Evolutionary conservation across 345 rosid genomes (phyloP).

Genomic region (Corymbia maculata): DNA sequence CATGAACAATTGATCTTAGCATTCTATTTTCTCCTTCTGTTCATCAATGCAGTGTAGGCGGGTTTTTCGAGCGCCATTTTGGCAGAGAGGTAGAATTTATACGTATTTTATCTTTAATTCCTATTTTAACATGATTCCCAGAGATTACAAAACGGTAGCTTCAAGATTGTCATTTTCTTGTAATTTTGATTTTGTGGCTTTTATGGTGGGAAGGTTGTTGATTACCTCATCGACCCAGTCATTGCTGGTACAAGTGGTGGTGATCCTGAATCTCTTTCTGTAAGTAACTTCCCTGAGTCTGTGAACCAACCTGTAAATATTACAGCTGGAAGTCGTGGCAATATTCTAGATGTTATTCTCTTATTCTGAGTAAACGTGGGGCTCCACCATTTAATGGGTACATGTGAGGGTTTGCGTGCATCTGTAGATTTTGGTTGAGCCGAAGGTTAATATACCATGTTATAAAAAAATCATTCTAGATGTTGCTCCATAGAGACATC

Average conservation of each 20-base stretch:
- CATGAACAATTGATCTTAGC: neutral
- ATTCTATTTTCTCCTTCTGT: neutral
- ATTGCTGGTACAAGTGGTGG: conserved; percentile 89
- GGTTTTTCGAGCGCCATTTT: conserved; percentile 74
- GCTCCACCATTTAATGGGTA: neutral
- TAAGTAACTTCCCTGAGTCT: conserved; percentile 30
- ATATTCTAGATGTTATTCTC: neutral
- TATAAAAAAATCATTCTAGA: neutral
- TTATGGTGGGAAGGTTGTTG: conserved; percentile 61
- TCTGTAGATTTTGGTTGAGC: neutral
- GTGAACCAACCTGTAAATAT: neutral
- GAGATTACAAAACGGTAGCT: neutral
- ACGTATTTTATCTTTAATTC: neutral
- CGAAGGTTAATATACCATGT: neutral
- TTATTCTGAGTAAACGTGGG: neutral
- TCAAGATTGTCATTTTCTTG: neutral
- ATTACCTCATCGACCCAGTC: conserved; percentile 90
- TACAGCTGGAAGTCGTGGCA: neutral
- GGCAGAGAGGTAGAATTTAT: conserved; percentile 63
- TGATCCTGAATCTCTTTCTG: conserved; percentile 89
- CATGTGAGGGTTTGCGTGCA: neutral
- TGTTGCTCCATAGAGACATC: neutral
- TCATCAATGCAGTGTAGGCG: conserved; percentile 50
- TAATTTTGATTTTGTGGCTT: neutral
- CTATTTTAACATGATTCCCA: neutral